Conservation (phyloP, 2,329 filamentous ascomycete species). For the Alternaria dauci region DNA sequence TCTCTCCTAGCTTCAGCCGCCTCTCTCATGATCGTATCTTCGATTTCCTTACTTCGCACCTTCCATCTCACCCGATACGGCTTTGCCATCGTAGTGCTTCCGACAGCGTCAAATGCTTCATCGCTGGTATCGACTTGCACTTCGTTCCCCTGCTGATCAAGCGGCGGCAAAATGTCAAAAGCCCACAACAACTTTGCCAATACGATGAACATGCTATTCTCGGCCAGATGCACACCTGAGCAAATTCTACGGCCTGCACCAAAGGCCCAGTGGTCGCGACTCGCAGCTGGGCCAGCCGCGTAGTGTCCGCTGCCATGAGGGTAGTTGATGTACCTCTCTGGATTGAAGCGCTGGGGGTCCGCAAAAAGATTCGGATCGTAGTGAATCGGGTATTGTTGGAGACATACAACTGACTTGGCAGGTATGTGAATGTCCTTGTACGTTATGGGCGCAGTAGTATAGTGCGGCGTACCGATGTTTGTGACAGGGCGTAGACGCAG, state of each 20-base stretch:
- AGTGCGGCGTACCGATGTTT: constrained; percentile 49
- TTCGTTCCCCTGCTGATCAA: constrained; percentile 49
- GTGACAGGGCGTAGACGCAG: constrained; percentile 52
- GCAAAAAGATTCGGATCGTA: constrained; percentile 50
- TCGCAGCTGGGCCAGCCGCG: constrained; percentile 43
- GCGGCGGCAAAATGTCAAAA: constrained; percentile 55
- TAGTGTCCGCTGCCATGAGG: constrained; percentile 42
- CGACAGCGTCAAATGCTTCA: constrained; percentile 42
- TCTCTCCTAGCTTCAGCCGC: constrained; percentile 38
- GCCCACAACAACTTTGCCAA: constrained; percentile 59
- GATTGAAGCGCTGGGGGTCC: constrained; percentile 53
- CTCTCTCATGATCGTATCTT: constrained; percentile 34
- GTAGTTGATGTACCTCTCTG: constrained; percentile 54
- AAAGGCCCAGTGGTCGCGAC: constrained; percentile 50
- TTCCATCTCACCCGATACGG: constrained; percentile 39
- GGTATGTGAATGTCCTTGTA: constrained; percentile 57
- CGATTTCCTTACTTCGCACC: constrained; percentile 32
- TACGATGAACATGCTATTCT: constrained; percentile 54
- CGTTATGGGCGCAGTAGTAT: constrained; percentile 47
- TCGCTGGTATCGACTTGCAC: constrained; percentile 48
- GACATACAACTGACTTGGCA: constrained; percentile 48
- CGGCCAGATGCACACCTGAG: constrained; percentile 54
- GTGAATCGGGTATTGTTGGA: constrained; percentile 43
- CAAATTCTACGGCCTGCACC: constrained; percentile 57
- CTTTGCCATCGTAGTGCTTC: constrained; percentile 46